Base-by-base conservation (phyloP, 495 filamentous ascomycete genomes). In the Lasiosphaeriaceae sp. region DNA sequence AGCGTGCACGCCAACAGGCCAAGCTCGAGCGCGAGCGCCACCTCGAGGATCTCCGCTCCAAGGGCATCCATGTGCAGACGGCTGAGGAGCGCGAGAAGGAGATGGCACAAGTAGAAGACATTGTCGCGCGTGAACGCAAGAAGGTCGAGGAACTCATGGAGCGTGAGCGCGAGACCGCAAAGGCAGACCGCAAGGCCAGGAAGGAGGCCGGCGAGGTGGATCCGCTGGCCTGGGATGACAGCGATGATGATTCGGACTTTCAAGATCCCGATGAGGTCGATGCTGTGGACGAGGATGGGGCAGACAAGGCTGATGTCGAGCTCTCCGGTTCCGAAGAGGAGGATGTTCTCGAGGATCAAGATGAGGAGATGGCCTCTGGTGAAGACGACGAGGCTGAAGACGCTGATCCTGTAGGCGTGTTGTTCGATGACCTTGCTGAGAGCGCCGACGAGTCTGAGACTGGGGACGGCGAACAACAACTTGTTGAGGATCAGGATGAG, bases 41-140 rank as follows among this genome's bases (percentile, higher is more conserved):
- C 55, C 80, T 97, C 16, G 83, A 89, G 56, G 83, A 87, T 56
- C 77, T 97, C 22, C 79, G 81, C 53, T 84, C 86, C 19, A 89
- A 86, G 66, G 94, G 94, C 29, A 78, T 97, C 16, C 74, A 88
- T 43, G 76, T 97, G n/a, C 87, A 89, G 61, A 96, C 90, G 1
- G 82, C 85, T 4, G 94, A 96, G 69, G 92, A 99, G 61, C 80
- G 89, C 55, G 86, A 88, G 59, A 83, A 84, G 12, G 87, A 93
- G 66, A 62, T 83, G 66, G 84, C 86, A 23, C 83, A 92, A 56
- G 82, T 96, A 20, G 95, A 97, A 58, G 85, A 96, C 60, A 77
- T 97, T 37, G 77, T 98, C 31, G 87, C 92, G 24, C 90, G 86
- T 60, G 94, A 92, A 20, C 79, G 92, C 41, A 77, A 82, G 58